These are phyloP conservation scores for Leishmania gerbilli DNA, from an alignment of 208 protist species.

Conservation along the genomic window DNA sequence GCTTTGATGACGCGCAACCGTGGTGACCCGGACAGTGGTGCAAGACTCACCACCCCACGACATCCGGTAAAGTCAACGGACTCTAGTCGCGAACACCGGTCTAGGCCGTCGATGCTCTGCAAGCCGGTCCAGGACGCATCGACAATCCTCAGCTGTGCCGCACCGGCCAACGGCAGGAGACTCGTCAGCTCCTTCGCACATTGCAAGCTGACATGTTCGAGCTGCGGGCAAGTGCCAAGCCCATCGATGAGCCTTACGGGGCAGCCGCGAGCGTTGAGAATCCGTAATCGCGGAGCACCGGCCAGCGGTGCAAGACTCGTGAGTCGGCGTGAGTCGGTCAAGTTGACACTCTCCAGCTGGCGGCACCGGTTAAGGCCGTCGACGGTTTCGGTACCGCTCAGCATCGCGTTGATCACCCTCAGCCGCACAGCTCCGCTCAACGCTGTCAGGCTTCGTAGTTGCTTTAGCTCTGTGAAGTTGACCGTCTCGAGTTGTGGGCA, in stretches of 20 bases:
- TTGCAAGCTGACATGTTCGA: background rate
- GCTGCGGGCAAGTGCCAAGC: slow-evolving; percentile 2
- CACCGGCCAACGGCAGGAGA: background rate
- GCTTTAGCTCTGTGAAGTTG: background rate
- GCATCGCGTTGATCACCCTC: background rate
- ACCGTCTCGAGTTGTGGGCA: background rate
- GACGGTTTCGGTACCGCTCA: background rate
- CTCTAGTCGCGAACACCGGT: background rate
- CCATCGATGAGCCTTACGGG: background rate
- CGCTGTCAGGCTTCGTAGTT: background rate
- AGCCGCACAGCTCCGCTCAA: background rate
- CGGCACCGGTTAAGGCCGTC: background rate
- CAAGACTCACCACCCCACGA: background rate
- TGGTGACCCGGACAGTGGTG: background rate
- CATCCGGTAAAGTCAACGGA: background rate
- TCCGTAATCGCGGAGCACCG: background rate
- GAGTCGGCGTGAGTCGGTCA: background rate
- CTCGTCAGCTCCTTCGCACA: background rate
- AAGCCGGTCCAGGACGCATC: background rate
- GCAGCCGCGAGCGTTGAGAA: background rate
- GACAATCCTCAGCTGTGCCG: background rate
- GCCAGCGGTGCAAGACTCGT: background rate
- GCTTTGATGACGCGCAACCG: background rate
- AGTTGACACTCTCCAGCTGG: background rate
- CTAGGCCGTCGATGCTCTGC: background rate